Evolutionary conservation across 2,329 filamentous ascomycete species (phyloP).

Genomic region (Hypoxylon sp.): DNA sequence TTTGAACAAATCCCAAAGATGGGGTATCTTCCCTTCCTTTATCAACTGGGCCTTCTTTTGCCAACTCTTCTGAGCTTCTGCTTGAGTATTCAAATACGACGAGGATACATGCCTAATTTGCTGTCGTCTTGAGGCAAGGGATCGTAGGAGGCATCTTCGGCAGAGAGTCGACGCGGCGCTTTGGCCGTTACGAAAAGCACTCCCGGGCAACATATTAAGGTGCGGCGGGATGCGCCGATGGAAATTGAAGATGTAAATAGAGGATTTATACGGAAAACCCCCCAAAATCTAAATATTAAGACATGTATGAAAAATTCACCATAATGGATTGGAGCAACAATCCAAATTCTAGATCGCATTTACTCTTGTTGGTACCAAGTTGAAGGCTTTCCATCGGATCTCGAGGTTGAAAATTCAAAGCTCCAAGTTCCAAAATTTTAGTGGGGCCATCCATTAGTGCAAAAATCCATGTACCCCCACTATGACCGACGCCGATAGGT

Average conservation of each 20-base stretch:
- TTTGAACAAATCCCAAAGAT: slow-evolving; percentile 76
- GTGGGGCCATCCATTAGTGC: slow-evolving; percentile 8
- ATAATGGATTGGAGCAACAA: background rate
- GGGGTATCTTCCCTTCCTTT: slow-evolving; percentile 63
- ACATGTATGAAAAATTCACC: slow-evolving; percentile 2
- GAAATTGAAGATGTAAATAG: background rate
- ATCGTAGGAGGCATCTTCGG: slow-evolving; percentile 47
- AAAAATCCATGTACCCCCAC: background rate
- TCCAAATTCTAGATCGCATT: background rate
- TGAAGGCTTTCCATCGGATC: background rate
- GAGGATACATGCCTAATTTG: slow-evolving; percentile 58
- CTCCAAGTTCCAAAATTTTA: slow-evolving; percentile 24
- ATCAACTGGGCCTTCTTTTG: slow-evolving; percentile 63
- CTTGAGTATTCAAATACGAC: slow-evolving; percentile 62
- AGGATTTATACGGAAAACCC: slow-evolving; percentile 2
- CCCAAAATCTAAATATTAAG: slow-evolving; percentile 4
- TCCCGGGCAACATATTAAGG: slow-evolving; percentile 43
- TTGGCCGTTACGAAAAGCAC: slow-evolving; percentile 21
- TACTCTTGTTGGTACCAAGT: background rate
- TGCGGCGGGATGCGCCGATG: background rate
- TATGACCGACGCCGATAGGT: slow-evolving; percentile 12
- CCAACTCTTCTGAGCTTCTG: slow-evolving; percentile 64
- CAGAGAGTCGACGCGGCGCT: slow-evolving; percentile 46
- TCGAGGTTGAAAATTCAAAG: slow-evolving; percentile 18
- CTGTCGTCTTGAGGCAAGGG: slow-evolving; percentile 34